A percentile compares a stretch with the other conserved stretches of the same genome.
phyloP scores from a whole-genome alignment of 202 grass and related monocot species.

The Elaeis oleifera region DNA sequence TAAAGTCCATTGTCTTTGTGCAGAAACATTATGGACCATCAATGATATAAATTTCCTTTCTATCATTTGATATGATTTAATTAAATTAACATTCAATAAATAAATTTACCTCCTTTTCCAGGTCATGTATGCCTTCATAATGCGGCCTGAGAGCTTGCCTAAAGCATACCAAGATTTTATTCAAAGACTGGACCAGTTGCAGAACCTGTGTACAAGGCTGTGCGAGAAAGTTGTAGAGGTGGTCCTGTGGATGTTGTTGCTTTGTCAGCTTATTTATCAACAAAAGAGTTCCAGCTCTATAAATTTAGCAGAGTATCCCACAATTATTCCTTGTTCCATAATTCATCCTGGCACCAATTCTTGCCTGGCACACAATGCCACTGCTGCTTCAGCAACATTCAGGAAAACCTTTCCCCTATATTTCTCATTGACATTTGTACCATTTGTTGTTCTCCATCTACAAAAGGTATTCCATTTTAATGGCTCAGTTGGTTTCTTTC shows the following conservation, averaged over 20 bases:
- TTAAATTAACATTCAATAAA: background rate
- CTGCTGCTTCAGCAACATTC: constrained; percentile 77
- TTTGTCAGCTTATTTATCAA: constrained; percentile 54
- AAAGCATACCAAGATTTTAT: constrained; percentile 98
- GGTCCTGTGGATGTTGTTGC: constrained; percentile 58
- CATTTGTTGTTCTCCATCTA: constrained; percentile 91
- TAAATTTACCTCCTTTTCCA: constrained; percentile 27
- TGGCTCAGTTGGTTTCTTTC: constrained; percentile 7
- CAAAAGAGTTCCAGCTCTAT: constrained; percentile 43
- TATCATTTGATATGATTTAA: too few species aligned
- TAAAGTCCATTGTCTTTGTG: too few species aligned
- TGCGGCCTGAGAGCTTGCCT: constrained; percentile 96
- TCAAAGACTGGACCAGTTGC: constrained; percentile 89
- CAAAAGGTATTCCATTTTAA: constrained; percentile 58
- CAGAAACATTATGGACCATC: too few species aligned
- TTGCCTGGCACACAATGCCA: constrained; percentile 63
- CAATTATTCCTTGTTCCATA: constrained; percentile 79
- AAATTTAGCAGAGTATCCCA: constrained; percentile 45
- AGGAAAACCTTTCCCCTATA: constrained; percentile 97
- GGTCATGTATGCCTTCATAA: constrained; percentile 99
- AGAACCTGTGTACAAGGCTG: constrained; percentile 71
- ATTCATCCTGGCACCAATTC: constrained; percentile 87
- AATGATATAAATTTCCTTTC: too few species aligned
- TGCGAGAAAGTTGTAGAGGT: constrained; percentile 82
- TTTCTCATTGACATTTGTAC: constrained; percentile 97